Conservation (phyloP, 768 basidiomycete genomes). For the Lactifluus subvellereus region DNA sequence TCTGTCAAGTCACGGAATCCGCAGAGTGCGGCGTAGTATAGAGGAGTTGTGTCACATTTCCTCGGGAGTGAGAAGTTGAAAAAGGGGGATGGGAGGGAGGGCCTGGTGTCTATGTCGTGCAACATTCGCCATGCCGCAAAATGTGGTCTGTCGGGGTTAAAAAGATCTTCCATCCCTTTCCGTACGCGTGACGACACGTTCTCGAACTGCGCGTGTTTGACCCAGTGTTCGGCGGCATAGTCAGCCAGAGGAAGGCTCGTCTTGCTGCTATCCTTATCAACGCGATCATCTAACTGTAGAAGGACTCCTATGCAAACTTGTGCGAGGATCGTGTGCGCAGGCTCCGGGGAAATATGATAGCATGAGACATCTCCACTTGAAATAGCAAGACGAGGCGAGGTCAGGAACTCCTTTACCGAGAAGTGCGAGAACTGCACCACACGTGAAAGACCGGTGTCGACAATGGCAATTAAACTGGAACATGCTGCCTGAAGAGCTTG, state of each 20-base stretch:
- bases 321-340: not conserved
- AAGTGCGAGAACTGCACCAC: not conserved
- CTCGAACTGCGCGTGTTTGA: not conserved
- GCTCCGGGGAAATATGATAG: not conserved
- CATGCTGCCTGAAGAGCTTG: not conserved
- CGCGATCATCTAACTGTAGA: not conserved
- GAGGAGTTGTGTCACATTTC: not conserved
- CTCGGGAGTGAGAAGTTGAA: not conserved
- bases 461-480: not conserved
- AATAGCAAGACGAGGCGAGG: not conserved
- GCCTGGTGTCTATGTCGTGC: not conserved
- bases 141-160: not conserved
- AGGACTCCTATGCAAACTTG: not conserved
- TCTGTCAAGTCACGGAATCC: not conserved
- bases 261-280: not conserved
- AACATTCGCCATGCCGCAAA: not conserved
- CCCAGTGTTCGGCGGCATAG: not conserved
- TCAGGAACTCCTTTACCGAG: not conserved
- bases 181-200: not conserved
- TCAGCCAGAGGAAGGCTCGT: not conserved
- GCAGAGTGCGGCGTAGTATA: not conserved
- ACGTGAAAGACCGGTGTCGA: not conserved
- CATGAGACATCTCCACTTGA: not conserved
- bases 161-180: not conserved
- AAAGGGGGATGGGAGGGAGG: not conserved